Base-by-base conservation (phyloP, 805 yeast species). In the Candida railenensis region DNA sequence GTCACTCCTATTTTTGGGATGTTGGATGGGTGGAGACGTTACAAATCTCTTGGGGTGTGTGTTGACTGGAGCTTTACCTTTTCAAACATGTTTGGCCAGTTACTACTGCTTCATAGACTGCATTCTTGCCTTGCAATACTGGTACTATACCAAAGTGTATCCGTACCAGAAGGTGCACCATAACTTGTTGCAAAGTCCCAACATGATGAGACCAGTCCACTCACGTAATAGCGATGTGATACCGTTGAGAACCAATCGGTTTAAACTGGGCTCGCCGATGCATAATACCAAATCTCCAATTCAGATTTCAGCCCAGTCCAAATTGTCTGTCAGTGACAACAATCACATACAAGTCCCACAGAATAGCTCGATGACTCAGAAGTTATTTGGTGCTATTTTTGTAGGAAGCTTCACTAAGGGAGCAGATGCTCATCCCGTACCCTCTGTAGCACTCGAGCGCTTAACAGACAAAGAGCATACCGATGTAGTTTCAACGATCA, bases 81-180 rank as follows among this genome's bases (percentile, higher is more conserved):
- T 90, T 65, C 97, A 90, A 61, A 77, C 82, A 9, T 67, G 82
- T 19, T 68, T 90, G 15, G 88, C 95, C 0, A 48, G 77, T 2
- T 91, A 91, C 65, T 90, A 87, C 60, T 70, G 92, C 43, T 65
- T 74, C 47, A 86, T 87, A 50, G 97, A 91, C 64, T 45, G 77
- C 20, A 69, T 88, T 9, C 70, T 91, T 22, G 73, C 83, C 41
- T 72, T 77, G 3, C 97, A 91, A 62, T 90, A 76, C 61, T 78
- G 81, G 63, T 82, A 87, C 64, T 91, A 89, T 63, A 70, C 78
- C n/a, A 53, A 55, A 43, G 61, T 75, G 21, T 76, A 70, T 46
- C 67, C 71, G 47, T 44, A 53, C 12, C 70, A 70, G 69, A 75
- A 37, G 44, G 71, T 61, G 7, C 73, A 66, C 42, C 72, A 67